A percentile compares a stretch with the other conserved stretches of the same genome.
Conservation (phyloP, 1,139 yeast genomes). For the Candida sp. region DNA sequence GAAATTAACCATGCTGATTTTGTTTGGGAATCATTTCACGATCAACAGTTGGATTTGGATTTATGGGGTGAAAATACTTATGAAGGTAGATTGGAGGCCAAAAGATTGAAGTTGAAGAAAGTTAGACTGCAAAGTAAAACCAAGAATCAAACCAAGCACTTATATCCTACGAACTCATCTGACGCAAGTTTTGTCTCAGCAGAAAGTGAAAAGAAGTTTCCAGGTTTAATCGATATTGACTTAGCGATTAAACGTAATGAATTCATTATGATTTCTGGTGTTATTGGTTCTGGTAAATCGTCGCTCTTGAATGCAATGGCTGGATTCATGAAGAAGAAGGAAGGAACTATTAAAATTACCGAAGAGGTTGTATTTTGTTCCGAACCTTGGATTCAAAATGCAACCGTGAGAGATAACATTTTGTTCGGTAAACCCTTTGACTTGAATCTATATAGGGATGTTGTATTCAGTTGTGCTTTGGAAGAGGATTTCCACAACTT, state of each 20-base stretch:
- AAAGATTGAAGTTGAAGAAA: constrained; percentile 14
- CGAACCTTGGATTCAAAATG: constrained; percentile 44
- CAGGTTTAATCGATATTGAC: constrained; percentile 30
- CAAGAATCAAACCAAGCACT: constrained; percentile 7
- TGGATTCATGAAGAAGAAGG: constrained; percentile 30
- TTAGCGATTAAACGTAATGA: constrained; percentile 25
- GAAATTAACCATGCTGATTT: constrained; percentile 30
- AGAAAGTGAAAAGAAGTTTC: constrained; percentile 14
- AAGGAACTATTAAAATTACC: constrained; percentile 23
- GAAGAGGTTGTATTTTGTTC: constrained; percentile 30
- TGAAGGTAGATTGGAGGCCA: constrained; percentile 12
- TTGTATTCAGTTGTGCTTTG: constrained; percentile 37
- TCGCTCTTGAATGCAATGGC: constrained; percentile 35
- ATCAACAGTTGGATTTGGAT: constrained; percentile 17
- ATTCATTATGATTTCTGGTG: constrained; percentile 38
- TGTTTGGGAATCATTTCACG: constrained; percentile 33
- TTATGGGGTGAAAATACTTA: constrained; percentile 21
- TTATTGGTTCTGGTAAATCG: constrained; percentile 40
- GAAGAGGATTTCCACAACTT: constrained; percentile 32
- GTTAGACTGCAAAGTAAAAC: constrained; percentile 9
- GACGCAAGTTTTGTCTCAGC: constrained; percentile 8
- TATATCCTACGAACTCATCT: constrained; percentile 13
- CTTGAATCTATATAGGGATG: constrained; percentile 21
- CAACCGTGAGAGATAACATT: constrained; percentile 42
- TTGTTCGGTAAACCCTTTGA: constrained; percentile 34